These are phyloP conservation scores for Diversispora epigaea DNA, from an alignment of 192 early-diverging fungal genomes.

Conservation along the genomic window DNA sequence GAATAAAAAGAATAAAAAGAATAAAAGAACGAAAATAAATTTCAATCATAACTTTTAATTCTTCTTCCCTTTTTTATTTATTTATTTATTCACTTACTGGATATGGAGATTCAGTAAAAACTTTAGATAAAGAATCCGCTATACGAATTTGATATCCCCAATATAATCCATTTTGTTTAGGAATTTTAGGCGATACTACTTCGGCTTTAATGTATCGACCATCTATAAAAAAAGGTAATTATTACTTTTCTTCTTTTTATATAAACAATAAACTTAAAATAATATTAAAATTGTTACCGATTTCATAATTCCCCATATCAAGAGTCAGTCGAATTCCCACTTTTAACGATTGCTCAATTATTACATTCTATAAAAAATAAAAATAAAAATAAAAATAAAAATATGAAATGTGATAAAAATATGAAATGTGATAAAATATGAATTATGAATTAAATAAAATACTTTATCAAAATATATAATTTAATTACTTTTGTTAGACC, in stretches of 20 bases:
- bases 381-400: not conserved
- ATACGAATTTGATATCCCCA: constrained; percentile 71
- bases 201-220: constrained; percentile 48
- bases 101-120: constrained; percentile 59
- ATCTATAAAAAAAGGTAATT: constrained; percentile 17
- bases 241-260: constrained; percentile 20
- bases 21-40: too few species aligned
- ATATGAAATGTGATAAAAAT: not conserved
- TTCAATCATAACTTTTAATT: not conserved
- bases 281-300: not conserved
- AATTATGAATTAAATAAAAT: too few species aligned
- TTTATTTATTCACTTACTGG: constrained; percentile 42
- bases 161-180: constrained; percentile 62
- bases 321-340: constrained; percentile 64
- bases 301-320: constrained; percentile 39
- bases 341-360: constrained; percentile 54
- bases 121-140: constrained; percentile 57
- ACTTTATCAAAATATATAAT: too few species aligned
- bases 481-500: constrained; percentile 40
- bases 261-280: not conserved
- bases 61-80: not conserved
- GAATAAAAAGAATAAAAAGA: not conserved
- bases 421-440: too few species aligned
- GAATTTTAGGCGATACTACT: constrained; percentile 59
- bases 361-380: constrained; percentile 36